Percentiles rank a stretch among this genome's conserved stretches.
Evolutionary conservation across 73 alveolate species (phyloP).

Genomic region (Paramecium sexaurelia): DNA sequence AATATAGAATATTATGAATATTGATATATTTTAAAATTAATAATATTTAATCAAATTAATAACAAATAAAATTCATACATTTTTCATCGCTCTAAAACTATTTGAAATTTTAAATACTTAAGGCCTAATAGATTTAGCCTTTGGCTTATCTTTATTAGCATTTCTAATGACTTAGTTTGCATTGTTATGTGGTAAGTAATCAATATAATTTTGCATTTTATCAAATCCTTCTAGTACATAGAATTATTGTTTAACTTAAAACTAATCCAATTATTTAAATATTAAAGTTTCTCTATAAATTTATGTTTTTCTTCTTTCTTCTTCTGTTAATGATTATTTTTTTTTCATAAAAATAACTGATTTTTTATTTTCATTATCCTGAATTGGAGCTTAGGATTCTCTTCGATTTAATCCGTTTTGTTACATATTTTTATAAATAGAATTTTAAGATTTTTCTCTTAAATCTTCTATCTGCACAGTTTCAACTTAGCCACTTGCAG

Average conservation of each 20-base stretch:
- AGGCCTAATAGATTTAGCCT: background rate
- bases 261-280: background rate
- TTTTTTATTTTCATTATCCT: background rate
- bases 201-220: background rate
- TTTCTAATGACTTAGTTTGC: background rate
- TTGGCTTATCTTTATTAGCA: background rate
- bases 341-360: background rate
- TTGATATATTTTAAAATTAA: background rate
- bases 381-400: background rate
- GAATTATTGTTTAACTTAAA: background rate
- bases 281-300: background rate
- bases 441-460: background rate
- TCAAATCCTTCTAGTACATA: background rate
- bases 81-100: background rate
- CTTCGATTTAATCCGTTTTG: background rate
- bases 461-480: background rate
- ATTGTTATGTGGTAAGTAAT: slow-evolving; percentile 5
- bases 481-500: background rate
- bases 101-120: background rate
- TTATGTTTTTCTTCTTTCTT: background rate
- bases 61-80: background rate
- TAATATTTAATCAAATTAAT: background rate
- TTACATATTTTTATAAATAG: background rate
- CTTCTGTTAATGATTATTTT: background rate
- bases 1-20: background rate